Percentiles rank a stretch among this genome's conserved stretches.
phyloP scores from a whole-genome alignment of 768 basidiomycete species.

The Rhizopogon salebrosus region DNA sequence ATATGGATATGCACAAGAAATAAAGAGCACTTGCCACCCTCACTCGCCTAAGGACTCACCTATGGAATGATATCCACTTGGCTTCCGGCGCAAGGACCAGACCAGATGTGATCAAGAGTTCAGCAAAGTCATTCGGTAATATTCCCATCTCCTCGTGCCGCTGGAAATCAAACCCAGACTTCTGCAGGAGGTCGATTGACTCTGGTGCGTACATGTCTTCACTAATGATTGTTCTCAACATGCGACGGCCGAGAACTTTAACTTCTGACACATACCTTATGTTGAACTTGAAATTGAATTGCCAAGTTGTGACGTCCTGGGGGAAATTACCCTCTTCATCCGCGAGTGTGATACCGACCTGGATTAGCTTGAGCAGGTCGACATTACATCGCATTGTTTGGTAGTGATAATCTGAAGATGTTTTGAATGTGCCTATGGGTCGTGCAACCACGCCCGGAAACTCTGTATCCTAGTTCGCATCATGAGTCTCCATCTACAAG shows the following conservation, averaged over 20 bases:
- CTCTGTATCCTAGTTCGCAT: slow-evolving; percentile 78
- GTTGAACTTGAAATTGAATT: slow-evolving; percentile 97
- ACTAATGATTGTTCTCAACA: slow-evolving; percentile 34
- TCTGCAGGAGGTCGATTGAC: slow-evolving; percentile 89
- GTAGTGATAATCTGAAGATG: slow-evolving; percentile 97
- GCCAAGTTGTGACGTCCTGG: slow-evolving; percentile 92
- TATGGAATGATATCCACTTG: slow-evolving; percentile 97
- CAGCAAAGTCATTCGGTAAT: slow-evolving; percentile 89
- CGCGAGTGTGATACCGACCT: slow-evolving; percentile 91
- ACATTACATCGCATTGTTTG: slow-evolving; percentile 99
- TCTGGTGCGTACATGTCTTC: slow-evolving; percentile 99
- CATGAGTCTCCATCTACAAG: slow-evolving; percentile 16
- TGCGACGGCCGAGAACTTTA: background rate
- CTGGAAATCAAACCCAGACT: slow-evolving; percentile 94
- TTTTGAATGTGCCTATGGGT: slow-evolving; percentile 94
- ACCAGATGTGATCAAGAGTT: slow-evolving; percentile 94
- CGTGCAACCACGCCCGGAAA: slow-evolving; percentile 98
- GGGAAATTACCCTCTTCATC: slow-evolving; percentile 93
- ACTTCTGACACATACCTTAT: slow-evolving; percentile 50
- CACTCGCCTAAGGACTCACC: slow-evolving; percentile 45
- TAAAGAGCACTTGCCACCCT: background rate
- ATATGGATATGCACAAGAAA: background rate
- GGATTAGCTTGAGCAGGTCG: slow-evolving; percentile 95
- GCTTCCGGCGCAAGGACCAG: slow-evolving; percentile 84
- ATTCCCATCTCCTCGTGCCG: slow-evolving; percentile 92